A percentile compares a stretch with the other conserved stretches of the same genome.
Conservation (phyloP, 352 stramenopile genomes). For the Phytophthora hibernalis region DNA sequence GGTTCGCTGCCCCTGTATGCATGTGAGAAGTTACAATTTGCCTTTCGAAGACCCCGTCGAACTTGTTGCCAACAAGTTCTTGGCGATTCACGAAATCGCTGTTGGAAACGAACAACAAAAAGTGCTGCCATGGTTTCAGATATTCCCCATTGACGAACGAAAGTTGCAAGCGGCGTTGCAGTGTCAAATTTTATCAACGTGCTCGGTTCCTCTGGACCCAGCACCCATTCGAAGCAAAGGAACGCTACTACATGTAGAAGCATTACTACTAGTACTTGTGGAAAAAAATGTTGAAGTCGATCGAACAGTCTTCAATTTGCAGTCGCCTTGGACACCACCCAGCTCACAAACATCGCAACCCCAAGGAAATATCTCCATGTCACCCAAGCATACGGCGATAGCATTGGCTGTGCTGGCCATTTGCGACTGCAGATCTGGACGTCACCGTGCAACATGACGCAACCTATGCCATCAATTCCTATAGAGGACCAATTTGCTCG, state of each 20-base stretch:
- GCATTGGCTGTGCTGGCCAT: background rate
- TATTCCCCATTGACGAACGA: background rate
- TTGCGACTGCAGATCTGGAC: conserved; percentile 4
- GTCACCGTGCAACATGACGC: conserved; percentile 37
- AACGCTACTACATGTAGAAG: too few species aligned
- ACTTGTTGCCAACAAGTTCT: too few species aligned
- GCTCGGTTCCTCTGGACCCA: background rate
- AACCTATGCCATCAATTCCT: conserved; percentile 44
- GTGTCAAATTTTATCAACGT: background rate
- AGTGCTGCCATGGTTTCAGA: background rate
- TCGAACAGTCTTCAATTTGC: background rate
- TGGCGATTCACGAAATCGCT: background rate
- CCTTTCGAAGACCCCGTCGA: too few species aligned
- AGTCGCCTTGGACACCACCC: background rate
- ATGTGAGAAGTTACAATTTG: background rate
- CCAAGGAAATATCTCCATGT: background rate
- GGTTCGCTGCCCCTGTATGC: too few species aligned
- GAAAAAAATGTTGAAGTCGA: background rate
- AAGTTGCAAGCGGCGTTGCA: background rate
- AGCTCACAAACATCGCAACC: background rate
- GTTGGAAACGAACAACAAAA: background rate
- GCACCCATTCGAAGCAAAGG: background rate
- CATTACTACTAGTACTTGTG: background rate
- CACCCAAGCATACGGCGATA: background rate
- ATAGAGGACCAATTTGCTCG: conserved; percentile 46